These are phyloP conservation scores for Epichloe scottii DNA, from an alignment of 2,329 filamentous ascomycete species.

Conservation along the genomic window DNA sequence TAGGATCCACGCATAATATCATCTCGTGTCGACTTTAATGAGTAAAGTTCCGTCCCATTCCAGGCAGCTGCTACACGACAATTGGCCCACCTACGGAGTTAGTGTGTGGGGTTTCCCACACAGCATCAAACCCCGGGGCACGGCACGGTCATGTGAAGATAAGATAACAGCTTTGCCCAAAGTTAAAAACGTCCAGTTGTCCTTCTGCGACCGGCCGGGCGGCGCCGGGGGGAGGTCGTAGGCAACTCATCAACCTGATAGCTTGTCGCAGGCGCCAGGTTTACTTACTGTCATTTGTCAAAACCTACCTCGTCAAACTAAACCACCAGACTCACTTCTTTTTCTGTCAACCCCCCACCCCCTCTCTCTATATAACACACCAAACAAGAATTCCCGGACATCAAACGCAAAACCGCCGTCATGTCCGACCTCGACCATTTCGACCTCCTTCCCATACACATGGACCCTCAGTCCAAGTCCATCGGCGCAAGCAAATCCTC, in stretches of 20 bases:
- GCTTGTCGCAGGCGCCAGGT: not conserved
- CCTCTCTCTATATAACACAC: not conserved
- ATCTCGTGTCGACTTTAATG: too few relatives aligned
- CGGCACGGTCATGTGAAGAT: constrained; percentile 23
- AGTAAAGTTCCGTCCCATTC: too few relatives aligned
- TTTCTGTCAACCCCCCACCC: too few relatives aligned
- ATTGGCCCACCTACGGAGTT: not conserved
- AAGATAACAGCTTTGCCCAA: constrained; percentile 18
- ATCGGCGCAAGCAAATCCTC: constrained; percentile 39
- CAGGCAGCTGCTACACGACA: not conserved
- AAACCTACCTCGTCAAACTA: too few relatives aligned
- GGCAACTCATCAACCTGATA: not conserved
- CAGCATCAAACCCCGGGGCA: not conserved
- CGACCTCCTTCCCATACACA: constrained; percentile 65
- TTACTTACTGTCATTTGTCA: not conserved
- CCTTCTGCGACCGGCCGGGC: not conserved
- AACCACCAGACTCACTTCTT: too few relatives aligned
- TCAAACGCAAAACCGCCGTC: not conserved
- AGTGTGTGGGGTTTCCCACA: not conserved
- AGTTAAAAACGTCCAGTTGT: not conserved
- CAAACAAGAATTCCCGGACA: not conserved
- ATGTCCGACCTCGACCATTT: constrained; percentile 61
- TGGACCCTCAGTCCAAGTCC: constrained; percentile 73
- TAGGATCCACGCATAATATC: too few relatives aligned
- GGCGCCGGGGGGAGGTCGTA: not conserved